These are phyloP conservation scores for Trichoderma gamsii DNA, from an alignment of 495 filamentous ascomycete genomes.

Conservation along the genomic window DNA sequence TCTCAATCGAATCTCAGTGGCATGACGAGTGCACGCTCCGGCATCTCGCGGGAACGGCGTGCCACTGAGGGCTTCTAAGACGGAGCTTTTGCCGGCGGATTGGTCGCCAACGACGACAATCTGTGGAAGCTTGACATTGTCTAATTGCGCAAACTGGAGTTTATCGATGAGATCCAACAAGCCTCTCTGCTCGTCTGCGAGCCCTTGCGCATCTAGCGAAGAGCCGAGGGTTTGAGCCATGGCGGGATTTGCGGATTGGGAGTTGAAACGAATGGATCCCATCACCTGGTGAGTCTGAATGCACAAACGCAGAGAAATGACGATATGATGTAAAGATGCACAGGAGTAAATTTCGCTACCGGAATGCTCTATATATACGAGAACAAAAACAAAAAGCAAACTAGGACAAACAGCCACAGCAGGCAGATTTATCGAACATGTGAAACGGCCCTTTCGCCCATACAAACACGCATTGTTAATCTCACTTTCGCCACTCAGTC, in stretches of 20 bases:
- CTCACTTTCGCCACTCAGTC: too few relatives aligned
- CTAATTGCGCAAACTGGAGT: constrained; percentile 35
- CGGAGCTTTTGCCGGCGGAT: constrained; percentile 66
- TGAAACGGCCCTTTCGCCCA: too few relatives aligned
- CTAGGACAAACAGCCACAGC: too few relatives aligned
- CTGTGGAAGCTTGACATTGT: constrained; percentile 53
- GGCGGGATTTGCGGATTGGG: not conserved
- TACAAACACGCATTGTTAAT: too few relatives aligned
- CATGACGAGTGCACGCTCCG: constrained; percentile 61
- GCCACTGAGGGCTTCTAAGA: constrained; percentile 66
- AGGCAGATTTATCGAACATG: not conserved
- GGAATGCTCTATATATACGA: too few relatives aligned
- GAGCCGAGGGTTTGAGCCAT: constrained; percentile 26
- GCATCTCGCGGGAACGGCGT: constrained; percentile 62
- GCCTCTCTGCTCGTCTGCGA: constrained; percentile 31
- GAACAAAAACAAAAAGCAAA: too few relatives aligned
- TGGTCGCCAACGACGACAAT: constrained; percentile 71
- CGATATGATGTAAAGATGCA: not conserved
- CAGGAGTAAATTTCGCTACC: not conserved
- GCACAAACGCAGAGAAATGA: not conserved
- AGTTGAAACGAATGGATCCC: not conserved
- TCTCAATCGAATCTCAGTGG: constrained; percentile 51
- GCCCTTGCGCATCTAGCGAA: constrained; percentile 31
- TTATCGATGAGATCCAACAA: constrained; percentile 37
- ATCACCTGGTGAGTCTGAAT: not conserved